Evolutionary conservation across 805 yeast genomes (phyloP), one percentile per base, ranked within the genome.

Genomic region (Candida yuanshanica): DNA sequence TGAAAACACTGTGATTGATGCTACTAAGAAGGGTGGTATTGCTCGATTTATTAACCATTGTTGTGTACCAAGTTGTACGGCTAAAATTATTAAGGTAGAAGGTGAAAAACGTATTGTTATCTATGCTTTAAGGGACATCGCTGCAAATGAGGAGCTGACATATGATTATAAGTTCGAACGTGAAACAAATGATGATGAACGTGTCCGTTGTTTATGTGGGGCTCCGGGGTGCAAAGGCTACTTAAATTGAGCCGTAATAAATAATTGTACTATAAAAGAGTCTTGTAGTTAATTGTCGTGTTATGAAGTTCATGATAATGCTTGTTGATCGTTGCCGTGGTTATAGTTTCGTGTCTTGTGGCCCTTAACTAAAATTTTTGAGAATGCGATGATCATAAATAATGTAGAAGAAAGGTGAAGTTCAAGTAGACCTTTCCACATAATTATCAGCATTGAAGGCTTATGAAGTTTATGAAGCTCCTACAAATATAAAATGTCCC

Each of bases 41-140:
- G 98, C 99, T 0, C 71, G 99, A 45, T 93, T 93, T 56, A 93
- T 93, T 60, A 93, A 93, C 55, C 99, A 93, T 61, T 89, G 97
- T 60, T 93, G 99, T 65, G 85, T 83, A 39, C 99, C 99, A 1
- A 89, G 95, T 51, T 93, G 99, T 65, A 89, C 95, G 0, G 98
- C 99, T 2, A 91, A 90, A 58, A 89, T 93, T 56, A 90, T 90
- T 55, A 88, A 88, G 60, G 97, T 89, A 31, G 97, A 89, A 44
- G 97, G 97, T 4, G 82, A 77, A 54, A 88, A 87, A 64, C 74
- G 98, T 60, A 91, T 93, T 66, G 98, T 90, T 39, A 89, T 93
- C 23, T 93, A 91, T 62, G 97, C 99, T 0, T 66, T 87, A 49
- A 68, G 95, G 36, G 96, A 91, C 58, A 83, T 93, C 44, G 85